Conservation (phyloP, 2,329 filamentous ascomycete species). For the Periconia macrospinosa region DNA sequence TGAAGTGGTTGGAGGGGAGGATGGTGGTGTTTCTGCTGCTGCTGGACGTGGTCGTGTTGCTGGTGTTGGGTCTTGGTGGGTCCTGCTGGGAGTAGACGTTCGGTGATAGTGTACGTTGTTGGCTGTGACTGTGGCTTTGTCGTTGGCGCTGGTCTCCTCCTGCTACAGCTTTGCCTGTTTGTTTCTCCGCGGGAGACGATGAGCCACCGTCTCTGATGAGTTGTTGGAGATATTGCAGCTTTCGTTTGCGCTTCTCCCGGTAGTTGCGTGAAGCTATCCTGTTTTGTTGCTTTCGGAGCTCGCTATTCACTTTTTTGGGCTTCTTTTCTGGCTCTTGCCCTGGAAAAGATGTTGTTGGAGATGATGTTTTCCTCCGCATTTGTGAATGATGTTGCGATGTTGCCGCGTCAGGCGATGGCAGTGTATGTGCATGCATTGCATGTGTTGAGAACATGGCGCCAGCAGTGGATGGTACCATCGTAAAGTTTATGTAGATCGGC, state of each 20-base stretch:
- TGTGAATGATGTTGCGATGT: neutral
- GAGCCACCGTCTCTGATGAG: constrained; percentile 27
- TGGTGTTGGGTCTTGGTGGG: constrained; percentile 8
- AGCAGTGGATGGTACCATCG: constrained; percentile 15
- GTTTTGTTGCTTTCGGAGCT: constrained; percentile 42
- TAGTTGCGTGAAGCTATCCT: constrained; percentile 43
- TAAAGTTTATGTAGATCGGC: neutral
- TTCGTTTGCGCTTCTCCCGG: constrained; percentile 41
- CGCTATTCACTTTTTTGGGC: constrained; percentile 39
- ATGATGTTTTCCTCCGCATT: constrained; percentile 7
- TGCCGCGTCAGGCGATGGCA: constrained; percentile 8
- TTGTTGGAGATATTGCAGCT: constrained; percentile 40
- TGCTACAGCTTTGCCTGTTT: neutral
- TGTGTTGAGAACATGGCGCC: constrained; percentile 25
- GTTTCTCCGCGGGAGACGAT: constrained; percentile 5
- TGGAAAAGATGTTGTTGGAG: constrained; percentile 3
- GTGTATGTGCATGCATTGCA: neutral
- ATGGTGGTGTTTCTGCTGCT: constrained; percentile 8
- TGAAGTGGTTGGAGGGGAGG: constrained; percentile 13
- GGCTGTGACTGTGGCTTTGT: neutral
- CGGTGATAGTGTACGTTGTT: neutral
- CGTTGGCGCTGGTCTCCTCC: neutral
- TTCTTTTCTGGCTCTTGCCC: constrained; percentile 19
- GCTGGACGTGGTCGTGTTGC: constrained; percentile 12
- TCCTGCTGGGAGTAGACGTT: neutral